Evolutionary conservation across 345 rosid species (phyloP), one percentile per base, ranked within the genome.

Genomic region (Litchi chinensis): DNA sequence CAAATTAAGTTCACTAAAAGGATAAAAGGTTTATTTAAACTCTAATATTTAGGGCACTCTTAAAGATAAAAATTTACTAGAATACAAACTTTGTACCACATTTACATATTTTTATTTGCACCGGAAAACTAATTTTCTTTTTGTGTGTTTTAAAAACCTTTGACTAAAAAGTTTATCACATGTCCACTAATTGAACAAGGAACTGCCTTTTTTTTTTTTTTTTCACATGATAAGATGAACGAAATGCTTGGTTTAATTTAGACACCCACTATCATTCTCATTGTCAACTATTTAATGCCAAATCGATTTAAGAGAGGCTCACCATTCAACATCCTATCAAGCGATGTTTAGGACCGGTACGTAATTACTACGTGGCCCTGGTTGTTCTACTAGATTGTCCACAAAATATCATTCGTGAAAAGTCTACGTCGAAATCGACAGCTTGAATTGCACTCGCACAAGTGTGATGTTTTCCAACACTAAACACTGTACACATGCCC

Each of bases 381-480:
- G 32, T n/a, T 11, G 21, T 60, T 60, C 65, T 26, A 3, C 43
- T 57, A 19, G 64, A 56, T 32, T 26, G 43, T 8, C 18, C 48
- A 66, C 10, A 18, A 15, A 8, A 60, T n/a, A 22, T 10, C 12
- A 63, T 41, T 10, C 13, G 10, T 43, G 15, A 71, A 54, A 73
- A 59, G 21, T 56, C 39, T 22, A 26, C 28, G n/a, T 60, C 8
- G 32, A 12, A 65, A 19, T 39, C 18, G 65, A 28, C 9, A 22
- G n/a, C 18, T 28, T 4, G 64, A 52, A 70, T 6, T 28, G 50
- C 69, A 44, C 11, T 28, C 57, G 71, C 6, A 26, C 16, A 48
- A 44, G 76, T 24, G 44, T 70, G 62, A 43, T 65, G 73, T 41
- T 60, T 52, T 5, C 59, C 59, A 54, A 54, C 56, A 13, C 56